Conservation (phyloP, 148 eudicot species). For the Fagopyrum esculentum region DNA sequence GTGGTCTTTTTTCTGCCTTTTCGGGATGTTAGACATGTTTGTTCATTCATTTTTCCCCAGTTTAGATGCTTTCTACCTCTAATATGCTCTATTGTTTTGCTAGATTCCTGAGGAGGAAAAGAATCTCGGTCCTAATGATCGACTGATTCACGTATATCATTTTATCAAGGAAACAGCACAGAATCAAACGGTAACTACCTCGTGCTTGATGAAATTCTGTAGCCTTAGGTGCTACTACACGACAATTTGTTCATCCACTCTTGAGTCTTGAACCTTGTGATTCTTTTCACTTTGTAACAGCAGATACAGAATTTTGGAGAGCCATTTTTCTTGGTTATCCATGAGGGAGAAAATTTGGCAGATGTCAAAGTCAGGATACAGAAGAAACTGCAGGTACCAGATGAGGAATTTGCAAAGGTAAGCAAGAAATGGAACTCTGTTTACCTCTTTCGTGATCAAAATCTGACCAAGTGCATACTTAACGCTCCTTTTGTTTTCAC, state of each 20-base stretch:
- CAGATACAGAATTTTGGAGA: conserved; percentile 85
- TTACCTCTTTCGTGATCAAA: neutral
- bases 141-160: conserved; percentile 80
- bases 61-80: neutral
- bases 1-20: too few relatives aligned
- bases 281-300: conserved; percentile 22
- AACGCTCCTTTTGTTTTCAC: neutral
- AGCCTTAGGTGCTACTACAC: too few relatives aligned
- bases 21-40: neutral
- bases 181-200: conserved; percentile 53
- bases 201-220: neutral
- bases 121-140: conserved; percentile 69
- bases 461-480: neutral
- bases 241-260: neutral
- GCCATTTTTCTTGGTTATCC: conserved; percentile 81
- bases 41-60: neutral
- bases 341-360: conserved; percentile 76
- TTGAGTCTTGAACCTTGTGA: neutral
- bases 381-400: conserved; percentile 78
- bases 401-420: conserved; percentile 86
- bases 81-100: neutral
- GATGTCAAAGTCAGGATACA: conserved; percentile 70
- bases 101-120: conserved; percentile 97
- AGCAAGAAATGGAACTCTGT: neutral
- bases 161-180: conserved; percentile 72